A percentile compares a stretch with the other conserved stretches of the same genome.
Conservation (phyloP, 1,284 basidiomycete genomes). For the Sporisorium reilianum region DNA sequence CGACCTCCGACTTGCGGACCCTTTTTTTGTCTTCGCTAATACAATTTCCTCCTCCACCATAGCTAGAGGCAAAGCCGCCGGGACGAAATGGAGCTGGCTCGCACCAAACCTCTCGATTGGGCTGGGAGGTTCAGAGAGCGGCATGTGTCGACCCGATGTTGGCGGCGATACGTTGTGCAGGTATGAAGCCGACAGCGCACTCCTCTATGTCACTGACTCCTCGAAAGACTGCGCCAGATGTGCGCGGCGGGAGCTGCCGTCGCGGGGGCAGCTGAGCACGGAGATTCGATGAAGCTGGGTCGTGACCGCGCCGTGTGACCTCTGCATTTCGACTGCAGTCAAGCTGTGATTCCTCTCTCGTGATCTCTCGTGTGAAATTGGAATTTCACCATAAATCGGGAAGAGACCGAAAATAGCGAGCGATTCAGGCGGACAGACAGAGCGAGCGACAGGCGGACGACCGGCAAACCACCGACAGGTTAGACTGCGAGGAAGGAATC, state of each 20-base stretch:
- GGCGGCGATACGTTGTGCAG: neutral
- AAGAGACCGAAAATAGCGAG: constrained; percentile 23
- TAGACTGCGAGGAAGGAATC: neutral
- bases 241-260: constrained; percentile 22
- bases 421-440: neutral
- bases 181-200: neutral
- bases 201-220: neutral
- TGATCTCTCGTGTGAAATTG: neutral
- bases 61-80: neutral
- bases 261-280: no score
- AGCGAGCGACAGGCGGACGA: neutral
- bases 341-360: neutral
- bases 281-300: no score
- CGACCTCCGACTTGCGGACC: neutral
- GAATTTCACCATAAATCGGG: constrained; percentile 8
- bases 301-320: constrained; percentile 10
- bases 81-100: neutral
- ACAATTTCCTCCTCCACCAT: neutral
- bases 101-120: neutral
- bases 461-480: constrained; percentile 18
- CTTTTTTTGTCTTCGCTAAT: neutral
- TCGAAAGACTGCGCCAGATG: constrained; percentile 3
- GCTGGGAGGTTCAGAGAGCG: neutral
- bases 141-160: neutral
- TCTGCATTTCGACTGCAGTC: neutral